phyloP scores from a whole-genome alignment of 2,329 filamentous ascomycete genomes.

The Kalmusia sp. region DNA sequence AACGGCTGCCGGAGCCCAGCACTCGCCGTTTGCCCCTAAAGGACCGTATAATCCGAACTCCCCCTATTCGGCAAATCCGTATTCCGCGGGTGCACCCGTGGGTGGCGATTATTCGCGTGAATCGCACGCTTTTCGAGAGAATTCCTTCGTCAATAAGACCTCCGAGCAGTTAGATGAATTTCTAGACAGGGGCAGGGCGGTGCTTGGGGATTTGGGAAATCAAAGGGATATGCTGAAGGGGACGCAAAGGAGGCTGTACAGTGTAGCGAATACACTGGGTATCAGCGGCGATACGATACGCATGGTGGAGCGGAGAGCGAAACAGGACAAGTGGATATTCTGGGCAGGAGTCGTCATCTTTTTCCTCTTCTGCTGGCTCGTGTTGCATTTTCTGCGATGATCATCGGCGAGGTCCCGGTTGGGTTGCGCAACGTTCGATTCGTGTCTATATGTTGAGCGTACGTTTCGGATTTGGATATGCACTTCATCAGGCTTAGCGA shows the following conservation, averaged over 20 bases:
- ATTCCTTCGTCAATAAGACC: slow-evolving; percentile 83
- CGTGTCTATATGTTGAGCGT: slow-evolving; percentile 16
- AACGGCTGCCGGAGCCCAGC: slow-evolving; percentile 19
- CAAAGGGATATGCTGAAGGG: slow-evolving; percentile 95
- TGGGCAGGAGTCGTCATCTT: slow-evolving; percentile 85
- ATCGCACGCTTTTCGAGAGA: slow-evolving; percentile 84
- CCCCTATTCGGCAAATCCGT: slow-evolving; percentile 50
- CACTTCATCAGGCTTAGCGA: slow-evolving; percentile 20
- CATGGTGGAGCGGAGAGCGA: slow-evolving; percentile 90
- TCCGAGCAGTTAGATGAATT: slow-evolving; percentile 92
- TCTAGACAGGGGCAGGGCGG: slow-evolving; percentile 86
- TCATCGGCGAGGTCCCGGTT: too few species aligned
- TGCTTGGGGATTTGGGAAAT: slow-evolving; percentile 84
- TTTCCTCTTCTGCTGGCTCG: slow-evolving; percentile 89
- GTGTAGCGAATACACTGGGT: slow-evolving; percentile 90
- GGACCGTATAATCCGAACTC: slow-evolving; percentile 36
- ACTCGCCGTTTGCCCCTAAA: slow-evolving; percentile 41
- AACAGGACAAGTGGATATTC: slow-evolving; percentile 98
- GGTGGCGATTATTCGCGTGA: slow-evolving; percentile 71
- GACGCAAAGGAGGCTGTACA: slow-evolving; percentile 89
- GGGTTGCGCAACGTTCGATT: slow-evolving; percentile 8
- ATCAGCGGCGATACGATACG: slow-evolving; percentile 95
- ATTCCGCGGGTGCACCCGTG: slow-evolving; percentile 39
- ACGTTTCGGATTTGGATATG: neutral
- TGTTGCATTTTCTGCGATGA: slow-evolving; percentile 78